Percentiles rank a stretch among this genome's conserved stretches.
Conservation (phyloP, 208 protist genomes). For the Leishmania arabica region DNA sequence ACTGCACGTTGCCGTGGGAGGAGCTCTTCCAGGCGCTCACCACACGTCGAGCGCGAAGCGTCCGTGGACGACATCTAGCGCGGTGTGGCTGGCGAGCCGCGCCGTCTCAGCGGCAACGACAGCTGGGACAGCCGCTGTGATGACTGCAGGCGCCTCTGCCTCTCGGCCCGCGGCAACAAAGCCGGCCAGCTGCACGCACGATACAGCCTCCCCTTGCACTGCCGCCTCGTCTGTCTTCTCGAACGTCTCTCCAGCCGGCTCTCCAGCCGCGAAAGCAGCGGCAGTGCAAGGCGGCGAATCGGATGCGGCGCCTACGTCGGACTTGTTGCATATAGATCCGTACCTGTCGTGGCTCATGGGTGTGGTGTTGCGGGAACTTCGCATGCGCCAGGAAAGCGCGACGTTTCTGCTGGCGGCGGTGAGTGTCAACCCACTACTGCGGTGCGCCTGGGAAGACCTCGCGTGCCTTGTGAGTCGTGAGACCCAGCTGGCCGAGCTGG, state of each 20-base stretch:
- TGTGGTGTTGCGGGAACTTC: constrained; percentile 78
- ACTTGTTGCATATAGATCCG: constrained; percentile 49
- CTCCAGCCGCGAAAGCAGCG: not conserved
- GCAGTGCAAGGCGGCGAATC: not conserved
- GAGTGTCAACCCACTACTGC: constrained; percentile 70
- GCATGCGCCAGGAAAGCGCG: constrained; percentile 76
- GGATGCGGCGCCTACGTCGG: not conserved
- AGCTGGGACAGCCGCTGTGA: not conserved
- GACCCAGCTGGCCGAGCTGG: constrained; percentile 72
- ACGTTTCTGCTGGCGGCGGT: constrained; percentile 65
- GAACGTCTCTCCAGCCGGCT: constrained; percentile 11
- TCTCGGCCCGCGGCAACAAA: constrained; percentile 2
- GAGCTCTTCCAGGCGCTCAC: constrained; percentile 1
- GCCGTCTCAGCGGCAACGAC: not conserved
- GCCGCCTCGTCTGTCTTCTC: constrained; percentile 17
- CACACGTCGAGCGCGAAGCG: constrained; percentile 15
- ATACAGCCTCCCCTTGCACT: constrained; percentile 1
- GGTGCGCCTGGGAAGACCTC: constrained; percentile 86
- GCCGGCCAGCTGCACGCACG: not conserved
- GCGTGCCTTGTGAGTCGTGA: constrained; percentile 64
- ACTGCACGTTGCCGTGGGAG: not conserved
- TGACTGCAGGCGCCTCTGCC: not conserved
- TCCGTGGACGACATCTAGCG: constrained; percentile 25
- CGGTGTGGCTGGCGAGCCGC: constrained; percentile 3
- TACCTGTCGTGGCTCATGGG: constrained; percentile 86